Evolutionary conservation across 2,329 filamentous ascomycete genomes (phyloP), one percentile per base, ranked within the genome.

Genomic region (Xylaria sp.): DNA sequence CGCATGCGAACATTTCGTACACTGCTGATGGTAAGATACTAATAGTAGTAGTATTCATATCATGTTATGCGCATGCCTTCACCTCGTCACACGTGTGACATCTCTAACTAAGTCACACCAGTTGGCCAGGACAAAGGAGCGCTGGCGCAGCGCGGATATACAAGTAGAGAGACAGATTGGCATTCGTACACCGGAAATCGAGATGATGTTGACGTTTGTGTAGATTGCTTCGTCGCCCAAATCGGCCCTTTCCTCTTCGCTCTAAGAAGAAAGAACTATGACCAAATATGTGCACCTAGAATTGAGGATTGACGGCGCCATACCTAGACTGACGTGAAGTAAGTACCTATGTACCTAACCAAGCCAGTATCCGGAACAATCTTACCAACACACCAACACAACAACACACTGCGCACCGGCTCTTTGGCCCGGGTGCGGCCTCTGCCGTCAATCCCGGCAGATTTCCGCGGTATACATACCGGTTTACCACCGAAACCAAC

Each of bases 41-140:
- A 25, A 8, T 37, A 37, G n/a, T 37, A 48, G n/a, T 10, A 50
- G 20, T n/a, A 54, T 54, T 52, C 51, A 56, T 23, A n/a, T 32
- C 32, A 54, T 57, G n/a, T 58, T n/a, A 68, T 68, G 65, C 48
- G 25, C 7, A 34, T 41, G 32, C 55, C 32, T 37, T 50, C 15
- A 3, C 34, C 13, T 4, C 62, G 52, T 67, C 58, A 63, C 51
- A 67, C 34, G 32, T 63, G 13, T 39, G 37, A n/a, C 55, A 13
- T 39, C 52, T 37, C 51, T 28, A 4, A 28, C 52, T 34, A 68
- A 50, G 32, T 28, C 28, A 51, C 44, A 58, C 52, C 37, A 41
- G 44, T 52, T 46, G 34, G 37, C 54, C 3, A 20, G 51, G 18
- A 34, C 15, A 54, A 34, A 32, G 20, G 20, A 23, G 39, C 34